Percentiles rank a stretch among this genome's conserved stretches.
Evolutionary conservation across 768 basidiomycete genomes (phyloP).

Genomic region (Lentinula sp.): DNA sequence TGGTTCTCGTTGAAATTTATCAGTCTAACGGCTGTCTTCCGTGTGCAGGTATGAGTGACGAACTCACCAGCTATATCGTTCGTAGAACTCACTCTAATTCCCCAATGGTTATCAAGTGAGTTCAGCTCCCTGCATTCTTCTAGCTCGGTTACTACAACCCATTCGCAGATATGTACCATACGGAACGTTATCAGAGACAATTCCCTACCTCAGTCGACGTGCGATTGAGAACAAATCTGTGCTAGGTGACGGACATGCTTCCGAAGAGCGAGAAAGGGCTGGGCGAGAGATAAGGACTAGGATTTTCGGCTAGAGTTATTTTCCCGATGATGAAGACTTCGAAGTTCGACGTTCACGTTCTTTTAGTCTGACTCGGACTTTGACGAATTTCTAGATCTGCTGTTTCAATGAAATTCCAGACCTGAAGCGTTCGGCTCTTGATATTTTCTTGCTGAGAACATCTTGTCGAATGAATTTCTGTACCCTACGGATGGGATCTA

Average conservation of each 20-base stretch:
- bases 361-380: too few relatives aligned
- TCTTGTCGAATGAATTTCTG: too few relatives aligned
- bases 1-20: neutral
- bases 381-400: too few relatives aligned
- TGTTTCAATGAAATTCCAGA: too few relatives aligned
- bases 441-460: too few relatives aligned
- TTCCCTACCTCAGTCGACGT: slow-evolving; percentile 85
- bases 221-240: slow-evolving; percentile 93
- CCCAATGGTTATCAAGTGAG: slow-evolving; percentile 78
- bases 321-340: neutral
- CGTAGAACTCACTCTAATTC: slow-evolving; percentile 38
- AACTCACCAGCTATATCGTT: slow-evolving; percentile 67
- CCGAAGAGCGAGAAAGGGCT: slow-evolving; percentile 51
- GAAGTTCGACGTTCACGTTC: too few relatives aligned
- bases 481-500: neutral
- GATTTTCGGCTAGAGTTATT: slow-evolving; percentile 20
- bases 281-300: slow-evolving; percentile 45
- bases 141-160: neutral
- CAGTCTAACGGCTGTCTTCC: neutral
- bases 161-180: slow-evolving; percentile 61
- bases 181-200: slow-evolving; percentile 67
- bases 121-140: neutral
- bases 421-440: too few relatives aligned
- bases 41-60: slow-evolving; percentile 75
- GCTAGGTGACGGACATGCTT: slow-evolving; percentile 66